Evolutionary conservation across 768 basidiomycete species (phyloP).

Genomic region (Lactifluus hygrophoroides): DNA sequence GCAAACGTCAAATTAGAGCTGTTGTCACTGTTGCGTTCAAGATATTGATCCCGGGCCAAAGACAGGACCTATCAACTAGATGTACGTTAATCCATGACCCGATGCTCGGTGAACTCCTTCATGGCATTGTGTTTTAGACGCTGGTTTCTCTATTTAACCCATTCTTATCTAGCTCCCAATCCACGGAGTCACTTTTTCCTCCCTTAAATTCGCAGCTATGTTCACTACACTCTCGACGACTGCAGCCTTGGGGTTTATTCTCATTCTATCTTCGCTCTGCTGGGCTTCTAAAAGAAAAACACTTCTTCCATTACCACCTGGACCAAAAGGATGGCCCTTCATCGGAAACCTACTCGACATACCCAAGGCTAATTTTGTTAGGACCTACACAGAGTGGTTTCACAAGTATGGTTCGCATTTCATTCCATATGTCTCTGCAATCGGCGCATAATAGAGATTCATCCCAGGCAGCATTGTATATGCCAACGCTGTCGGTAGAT

Average conservation of each 20-base stretch:
- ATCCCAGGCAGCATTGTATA: slow-evolving; percentile 1
- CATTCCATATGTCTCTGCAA: no score
- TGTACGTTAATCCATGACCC: no score
- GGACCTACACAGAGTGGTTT: not conserved
- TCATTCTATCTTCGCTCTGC: not conserved
- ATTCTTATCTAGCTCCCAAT: no score
- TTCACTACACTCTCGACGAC: not conserved
- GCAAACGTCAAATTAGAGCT: no score
- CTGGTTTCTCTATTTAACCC: no score
- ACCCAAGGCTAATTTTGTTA: not conserved
- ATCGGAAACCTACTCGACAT: slow-evolving; percentile 5
- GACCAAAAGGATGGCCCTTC: slow-evolving; percentile 1
- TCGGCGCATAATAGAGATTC: not conserved
- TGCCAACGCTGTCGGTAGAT: not conserved
- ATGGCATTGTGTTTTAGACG: no score
- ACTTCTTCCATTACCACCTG: not conserved
- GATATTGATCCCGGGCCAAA: no score
- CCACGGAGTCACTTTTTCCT: no score
- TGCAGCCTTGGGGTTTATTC: not conserved
- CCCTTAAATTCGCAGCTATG: not conserved
- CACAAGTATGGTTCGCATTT: not conserved
- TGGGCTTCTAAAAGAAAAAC: not conserved
- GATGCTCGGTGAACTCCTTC: no score
- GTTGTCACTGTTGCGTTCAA: no score
- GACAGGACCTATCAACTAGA: no score